Evolutionary conservation across 2,329 filamentous ascomycete species (phyloP), one percentile per base, ranked within the genome.

Genomic region (Colletotrichum sp.): DNA sequence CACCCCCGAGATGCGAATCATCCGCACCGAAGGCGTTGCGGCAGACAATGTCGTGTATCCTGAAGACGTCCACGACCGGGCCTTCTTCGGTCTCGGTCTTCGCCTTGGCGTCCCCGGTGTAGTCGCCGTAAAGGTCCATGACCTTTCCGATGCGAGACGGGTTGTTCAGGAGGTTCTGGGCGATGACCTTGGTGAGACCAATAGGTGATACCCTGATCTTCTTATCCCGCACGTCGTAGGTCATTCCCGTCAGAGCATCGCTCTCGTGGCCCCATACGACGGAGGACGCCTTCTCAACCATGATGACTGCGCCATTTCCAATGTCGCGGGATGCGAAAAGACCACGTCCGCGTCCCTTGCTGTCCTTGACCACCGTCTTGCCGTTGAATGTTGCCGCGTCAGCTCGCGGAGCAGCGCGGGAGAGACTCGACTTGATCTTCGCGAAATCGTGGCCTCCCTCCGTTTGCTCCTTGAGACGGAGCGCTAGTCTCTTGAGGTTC

Each of bases 231-330:
- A 79, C 36, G 55, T 84, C 84, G 49, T 83, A 84, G 0, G 82
- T 82, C 63, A 85, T 74, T 3, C 81, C 80, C 5, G 81, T 81
- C 24, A 84, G 78, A 0, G 82, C 81, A 24, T 81, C 78, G 1
- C 72, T 24, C 59, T 84, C 81, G n/a, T 84, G 77, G 2, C 81
- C 79, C 81, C 82, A 84, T 9, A 81, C 81, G 0, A 80, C 80
- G 16, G 79, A 82, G 13, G 83, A 84, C 0, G 84, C 81, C 34
- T 83, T 85, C 73, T 86, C 86, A 30, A 82, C 83, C 71, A 88
- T 78, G 64, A 85, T 77, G 5, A 85, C 70, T n/a, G 44, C 44
- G 44, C 44, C 44, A 4, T 85, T 83, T 4, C 84, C 83, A 4
- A 87, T 80, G 21, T 81, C 75, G 2, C 77, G 76, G 0, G 79